Evolutionary conservation across 2,329 filamentous ascomycete species (phyloP).

Genomic region (Aspergillus glaucus): DNA sequence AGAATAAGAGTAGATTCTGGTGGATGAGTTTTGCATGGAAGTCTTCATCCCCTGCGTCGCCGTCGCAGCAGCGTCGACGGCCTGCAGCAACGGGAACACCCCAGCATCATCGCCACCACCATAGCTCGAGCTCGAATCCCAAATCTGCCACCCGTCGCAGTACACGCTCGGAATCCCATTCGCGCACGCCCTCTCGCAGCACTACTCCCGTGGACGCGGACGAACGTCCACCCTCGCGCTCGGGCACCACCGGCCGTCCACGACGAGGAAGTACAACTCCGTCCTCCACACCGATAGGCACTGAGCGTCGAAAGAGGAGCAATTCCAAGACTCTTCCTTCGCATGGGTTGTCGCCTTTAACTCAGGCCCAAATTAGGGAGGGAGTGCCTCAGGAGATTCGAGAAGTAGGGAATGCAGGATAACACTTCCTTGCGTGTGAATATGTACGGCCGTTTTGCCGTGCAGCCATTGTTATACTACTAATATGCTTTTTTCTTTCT

Average conservation of each 20-base stretch:
- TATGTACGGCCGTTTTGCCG: too few relatives aligned
- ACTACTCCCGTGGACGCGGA: conserved; percentile 33
- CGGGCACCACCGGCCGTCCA: conserved; percentile 24
- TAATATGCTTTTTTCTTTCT: too few relatives aligned
- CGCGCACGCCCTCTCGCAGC: conserved; percentile 38
- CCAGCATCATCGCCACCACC: conserved; percentile 21
- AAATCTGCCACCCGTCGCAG: conserved; percentile 24
- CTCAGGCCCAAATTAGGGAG: conserved; percentile 33
- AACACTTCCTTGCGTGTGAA: too few relatives aligned
- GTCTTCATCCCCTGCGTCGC: conserved; percentile 26
- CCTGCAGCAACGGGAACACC: conserved; percentile 8
- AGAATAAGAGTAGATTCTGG: conserved; percentile 72
- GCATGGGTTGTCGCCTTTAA: conserved; percentile 29
- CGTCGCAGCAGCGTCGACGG: conserved; percentile 9
- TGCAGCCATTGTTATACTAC: too few relatives aligned
- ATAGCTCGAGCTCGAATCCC: conserved; percentile 20
- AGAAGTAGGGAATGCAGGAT: too few relatives aligned
- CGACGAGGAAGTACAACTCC: conserved; percentile 31
- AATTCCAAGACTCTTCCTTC: conserved; percentile 20
- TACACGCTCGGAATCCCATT: conserved; percentile 36
- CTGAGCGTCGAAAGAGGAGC: conserved; percentile 27
- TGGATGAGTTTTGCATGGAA: conserved; percentile 61
- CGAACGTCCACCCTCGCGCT: conserved; percentile 30
- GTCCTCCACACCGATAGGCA: conserved; percentile 16
- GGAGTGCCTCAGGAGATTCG: conserved; percentile 22